Base-by-base conservation (phyloP, 768 basidiomycete species). In the Auricularia heimuer region DNA sequence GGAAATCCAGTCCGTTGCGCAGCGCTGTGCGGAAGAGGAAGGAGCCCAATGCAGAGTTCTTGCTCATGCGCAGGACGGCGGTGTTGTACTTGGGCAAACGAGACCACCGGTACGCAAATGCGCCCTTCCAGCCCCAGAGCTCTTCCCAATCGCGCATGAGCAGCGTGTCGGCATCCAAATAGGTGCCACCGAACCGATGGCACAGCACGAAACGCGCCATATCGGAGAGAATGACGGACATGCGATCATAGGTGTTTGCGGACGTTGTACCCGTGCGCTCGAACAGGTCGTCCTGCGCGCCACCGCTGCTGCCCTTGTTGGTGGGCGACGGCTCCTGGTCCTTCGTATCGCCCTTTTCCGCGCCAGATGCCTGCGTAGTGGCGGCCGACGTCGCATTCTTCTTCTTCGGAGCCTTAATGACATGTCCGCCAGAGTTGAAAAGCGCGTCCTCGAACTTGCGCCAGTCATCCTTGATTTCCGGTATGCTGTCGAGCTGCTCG, bases 121-220 rank as follows among this genome's bases (percentile, higher is more conserved):
- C 94, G 45, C 95, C 95, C 70, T 88, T 86, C 89, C 92, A 97
- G 35, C 92, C 93, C 93, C 93, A 98, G 4, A 99, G 79, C 69
- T 98, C 96, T 73, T 97, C 95, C 97, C 97, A 99, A 72, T 99
- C 96, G 24, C 97, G 88, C 37, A 99, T 77, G 69, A 99, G 86
- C 68, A 99, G 85, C 8, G 94, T 98, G 73, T 98, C 97, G 10
- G 95, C 94, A 71, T 99, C 96, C 63, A 99, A 85, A 73, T 98
- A 99, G 61, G 94, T 90, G 14, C 96, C 96, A 29, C 97, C 96
- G 71, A 90, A 98, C 24, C 94, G 88, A 75, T 99, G 92, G 67
- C 92, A 94, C n/a, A 99, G 81, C 65, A 98, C 87, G 74, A 98
- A 99, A 29, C 96, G 88, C 18, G 93, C 96, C 89, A 98, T 93